Percentiles rank a stretch among this genome's conserved stretches.
These are phyloP conservation scores for Noccaea caerulescens DNA, from an alignment of 345 rosid genomes.

Conservation along the genomic window DNA sequence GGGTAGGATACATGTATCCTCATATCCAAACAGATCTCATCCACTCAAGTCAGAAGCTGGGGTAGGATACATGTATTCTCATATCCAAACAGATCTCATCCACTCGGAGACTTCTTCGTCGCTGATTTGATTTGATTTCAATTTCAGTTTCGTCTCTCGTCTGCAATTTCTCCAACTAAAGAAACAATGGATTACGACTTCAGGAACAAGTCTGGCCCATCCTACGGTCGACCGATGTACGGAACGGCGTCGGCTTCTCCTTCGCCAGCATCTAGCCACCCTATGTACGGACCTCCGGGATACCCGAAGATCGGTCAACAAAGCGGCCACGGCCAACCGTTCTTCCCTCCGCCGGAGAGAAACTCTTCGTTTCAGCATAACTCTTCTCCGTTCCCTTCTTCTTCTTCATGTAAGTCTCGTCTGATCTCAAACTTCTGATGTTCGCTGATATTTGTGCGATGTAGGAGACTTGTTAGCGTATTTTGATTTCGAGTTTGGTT, in stretches of 20 bases:
- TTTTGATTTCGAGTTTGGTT: constrained; percentile 2
- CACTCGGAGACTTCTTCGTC: not conserved
- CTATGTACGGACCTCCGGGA: constrained; percentile 59
- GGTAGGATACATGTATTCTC: not conserved
- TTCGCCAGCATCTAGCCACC: constrained; percentile 43
- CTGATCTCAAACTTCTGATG: constrained; percentile 8
- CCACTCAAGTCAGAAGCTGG: not conserved
- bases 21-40: constrained; percentile 30
- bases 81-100: constrained; percentile 32
- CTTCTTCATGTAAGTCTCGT: constrained; percentile 51
- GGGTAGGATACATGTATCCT: not conserved
- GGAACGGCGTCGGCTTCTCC: constrained; percentile 47
- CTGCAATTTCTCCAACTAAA: constrained; percentile 6
- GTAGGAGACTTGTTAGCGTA: not conserved
- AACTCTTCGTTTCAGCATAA: constrained; percentile 48
- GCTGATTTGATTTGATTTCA: not conserved
- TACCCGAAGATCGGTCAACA: constrained; percentile 76
- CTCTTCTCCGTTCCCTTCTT: constrained; percentile 46
- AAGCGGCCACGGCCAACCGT: constrained; percentile 44
- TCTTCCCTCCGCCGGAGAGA: constrained; percentile 52
- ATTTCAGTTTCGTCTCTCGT: not conserved
- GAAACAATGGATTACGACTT: constrained; percentile 56
- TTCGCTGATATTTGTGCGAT: too few relatives aligned
- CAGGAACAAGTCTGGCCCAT: constrained; percentile 54
- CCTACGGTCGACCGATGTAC: constrained; percentile 53